A percentile compares a stretch with the other conserved stretches of the same genome.
phyloP scores from a whole-genome alignment of 2,329 filamentous ascomycete species.

The Colletotrichum euphorbiae region DNA sequence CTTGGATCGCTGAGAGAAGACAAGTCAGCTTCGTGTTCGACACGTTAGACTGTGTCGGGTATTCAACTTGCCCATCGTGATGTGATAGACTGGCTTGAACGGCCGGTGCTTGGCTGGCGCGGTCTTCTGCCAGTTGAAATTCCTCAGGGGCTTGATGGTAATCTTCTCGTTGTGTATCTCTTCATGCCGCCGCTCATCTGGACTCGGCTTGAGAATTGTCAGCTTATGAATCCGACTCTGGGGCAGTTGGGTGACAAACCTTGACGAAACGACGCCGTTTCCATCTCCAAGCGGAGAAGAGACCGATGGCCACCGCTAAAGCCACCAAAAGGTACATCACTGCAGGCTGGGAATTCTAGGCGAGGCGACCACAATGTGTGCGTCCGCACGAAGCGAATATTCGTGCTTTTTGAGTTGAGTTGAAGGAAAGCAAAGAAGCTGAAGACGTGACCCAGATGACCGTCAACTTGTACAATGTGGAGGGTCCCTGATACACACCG shows the following conservation, averaged over 20 bases:
- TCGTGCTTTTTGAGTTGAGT: too few relatives aligned
- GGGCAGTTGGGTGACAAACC: background rate
- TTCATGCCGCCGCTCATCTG: background rate
- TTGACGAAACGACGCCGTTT: background rate
- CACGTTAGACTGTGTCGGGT: background rate
- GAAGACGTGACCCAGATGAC: background rate
- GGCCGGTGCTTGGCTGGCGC: conserved; percentile 57
- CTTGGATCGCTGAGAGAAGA: conserved; percentile 53
- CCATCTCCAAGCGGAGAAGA: conserved; percentile 21
- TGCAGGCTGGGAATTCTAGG: too few relatives aligned
- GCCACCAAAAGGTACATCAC: conserved; percentile 18
- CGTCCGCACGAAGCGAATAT: too few relatives aligned
- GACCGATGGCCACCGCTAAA: conserved; percentile 15
- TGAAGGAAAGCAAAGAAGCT: background rate
- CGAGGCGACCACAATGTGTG: too few relatives aligned
- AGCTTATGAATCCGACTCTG: background rate
- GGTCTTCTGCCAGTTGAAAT: conserved; percentile 55
- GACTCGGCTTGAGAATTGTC: background rate
- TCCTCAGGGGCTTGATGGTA: conserved; percentile 44
- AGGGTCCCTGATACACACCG: conserved; percentile 14
- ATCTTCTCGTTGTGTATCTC: background rate
- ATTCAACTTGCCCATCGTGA: conserved; percentile 61
- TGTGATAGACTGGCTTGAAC: conserved; percentile 65
- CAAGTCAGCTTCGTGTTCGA: background rate
- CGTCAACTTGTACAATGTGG: background rate